Conservation (phyloP, 73 alveolate genomes). For the Blepharisma japonicum region DNA sequence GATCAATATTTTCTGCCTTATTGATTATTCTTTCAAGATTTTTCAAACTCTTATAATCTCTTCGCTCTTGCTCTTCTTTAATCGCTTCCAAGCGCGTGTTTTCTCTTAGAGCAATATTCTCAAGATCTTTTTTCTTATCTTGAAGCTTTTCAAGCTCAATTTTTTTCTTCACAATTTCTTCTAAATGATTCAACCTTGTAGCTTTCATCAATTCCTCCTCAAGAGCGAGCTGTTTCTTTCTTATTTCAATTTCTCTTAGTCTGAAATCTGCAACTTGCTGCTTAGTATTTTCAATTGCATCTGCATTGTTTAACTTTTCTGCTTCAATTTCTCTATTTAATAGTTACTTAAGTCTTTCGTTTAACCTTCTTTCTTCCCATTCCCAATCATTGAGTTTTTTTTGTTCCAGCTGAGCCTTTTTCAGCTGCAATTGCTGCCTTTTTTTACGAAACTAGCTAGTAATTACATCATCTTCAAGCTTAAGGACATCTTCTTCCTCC, state of each 20-base stretch:
- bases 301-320: background rate
- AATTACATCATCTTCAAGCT: conserved; percentile 3
- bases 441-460: background rate
- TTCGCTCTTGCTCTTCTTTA: conserved; percentile 16
- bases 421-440: background rate
- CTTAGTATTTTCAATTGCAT: conserved; percentile 4
- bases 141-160: background rate
- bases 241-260: background rate
- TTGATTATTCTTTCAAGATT: background rate
- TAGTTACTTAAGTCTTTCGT: background rate
- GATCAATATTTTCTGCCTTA: conserved; percentile 8
- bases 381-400: conserved; percentile 15
- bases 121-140: conserved; percentile 16
- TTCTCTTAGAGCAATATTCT: background rate
- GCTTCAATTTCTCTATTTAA: background rate
- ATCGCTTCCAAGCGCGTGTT: conserved; percentile 13
- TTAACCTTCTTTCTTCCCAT: conserved; percentile 9
- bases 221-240: background rate
- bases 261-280: conserved; percentile 12
- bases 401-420: background rate
- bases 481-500: background rate
- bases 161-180: conserved; percentile 18
- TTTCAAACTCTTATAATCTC: conserved; percentile 21
- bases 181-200: conserved; percentile 18
- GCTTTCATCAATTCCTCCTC: background rate